Evolutionary conservation across 345 rosid species (phyloP), one percentile per base, ranked within the genome.

Genomic region (Boechera stricta): DNA sequence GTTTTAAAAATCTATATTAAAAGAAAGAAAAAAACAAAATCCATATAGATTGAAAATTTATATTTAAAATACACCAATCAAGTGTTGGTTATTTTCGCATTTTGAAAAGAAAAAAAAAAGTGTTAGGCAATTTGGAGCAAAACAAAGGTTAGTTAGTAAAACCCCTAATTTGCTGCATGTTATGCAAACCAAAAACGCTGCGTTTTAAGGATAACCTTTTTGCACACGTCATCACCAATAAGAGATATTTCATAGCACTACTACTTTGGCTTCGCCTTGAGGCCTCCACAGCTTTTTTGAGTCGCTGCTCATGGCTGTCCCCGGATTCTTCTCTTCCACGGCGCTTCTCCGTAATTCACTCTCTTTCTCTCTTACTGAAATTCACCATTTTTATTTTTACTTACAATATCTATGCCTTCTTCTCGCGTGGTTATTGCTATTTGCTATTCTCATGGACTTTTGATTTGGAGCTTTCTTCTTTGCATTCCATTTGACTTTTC

Each of bases 251-350:
- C n/a, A 44, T 4, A 44, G 48, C 47, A 11, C 15, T 4, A 33
- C 45, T 53, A 7, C n/a, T 61, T 16, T 32, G 69, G 63, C 52
- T 36, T 36, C 74, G 3, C 33, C 26, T 16, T 12, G 9, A 59
- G 10, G 61, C 3, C 53, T 21, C 72, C 56, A 49, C 73, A 65
- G 66, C 64, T 67, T 75, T 67, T 75, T 59, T 78, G 86, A 86
- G 74, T 69, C 84, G 83, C 35, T 80, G 38, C 80, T 87, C 81
- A 74, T 88, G 84, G 92, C 90, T 78, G 86, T 81, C 53, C 87
- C 91, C 74, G 88, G 77, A 51, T 75, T 84, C 82, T 78, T 82
- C 81, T 84, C 86, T 73, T 82, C 90, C 62, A 36, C 86, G 48
- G 62, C 86, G 77, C 61, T 86, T 53, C 77, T 80, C 28, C 73